A percentile compares a stretch with the other conserved stretches of the same genome.
Conservation (phyloP, 2,329 filamentous ascomycete genomes). For the Beauveria rudraprayagi region DNA sequence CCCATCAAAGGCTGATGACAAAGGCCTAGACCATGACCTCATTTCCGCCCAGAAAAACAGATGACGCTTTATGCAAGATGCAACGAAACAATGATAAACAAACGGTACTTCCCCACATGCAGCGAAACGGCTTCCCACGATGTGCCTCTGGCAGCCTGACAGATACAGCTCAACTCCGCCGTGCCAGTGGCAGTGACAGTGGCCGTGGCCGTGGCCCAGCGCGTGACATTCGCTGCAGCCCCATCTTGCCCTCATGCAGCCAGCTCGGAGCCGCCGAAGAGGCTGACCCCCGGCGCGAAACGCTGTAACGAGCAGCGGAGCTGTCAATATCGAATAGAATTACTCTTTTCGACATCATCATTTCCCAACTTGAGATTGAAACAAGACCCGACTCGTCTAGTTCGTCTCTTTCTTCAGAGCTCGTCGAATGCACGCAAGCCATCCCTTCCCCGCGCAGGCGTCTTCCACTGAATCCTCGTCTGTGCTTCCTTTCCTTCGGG, state of each 20-base stretch:
- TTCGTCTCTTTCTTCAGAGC: slow-evolving; percentile 24
- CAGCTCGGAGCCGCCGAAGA: not conserved
- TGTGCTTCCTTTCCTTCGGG: slow-evolving; percentile 15
- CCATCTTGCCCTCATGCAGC: not conserved
- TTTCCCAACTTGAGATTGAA: not conserved
- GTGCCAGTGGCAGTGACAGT: not conserved
- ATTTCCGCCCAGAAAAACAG: not conserved
- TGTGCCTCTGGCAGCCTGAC: not conserved
- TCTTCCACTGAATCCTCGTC: slow-evolving; percentile 20
- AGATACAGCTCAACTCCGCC: not conserved
- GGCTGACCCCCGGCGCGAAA: not conserved
- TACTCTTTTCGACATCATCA: not conserved
- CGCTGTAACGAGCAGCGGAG: not conserved
- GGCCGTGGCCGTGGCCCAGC: not conserved
- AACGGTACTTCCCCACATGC: not conserved
- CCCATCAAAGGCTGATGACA: not conserved
- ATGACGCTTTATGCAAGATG: slow-evolving; percentile 1
- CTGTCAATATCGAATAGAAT: not conserved
- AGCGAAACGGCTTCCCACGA: not conserved
- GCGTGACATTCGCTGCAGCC: not conserved
- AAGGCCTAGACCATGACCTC: not conserved
- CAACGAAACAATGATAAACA: not conserved
- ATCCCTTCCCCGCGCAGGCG: slow-evolving; percentile 24
- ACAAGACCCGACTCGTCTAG: not conserved
- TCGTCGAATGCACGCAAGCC: slow-evolving; percentile 38